Percentiles rank a stretch among this genome's conserved stretches.
phyloP scores from a whole-genome alignment of 2,329 filamentous ascomycete species.

The Fusarium sp. region DNA sequence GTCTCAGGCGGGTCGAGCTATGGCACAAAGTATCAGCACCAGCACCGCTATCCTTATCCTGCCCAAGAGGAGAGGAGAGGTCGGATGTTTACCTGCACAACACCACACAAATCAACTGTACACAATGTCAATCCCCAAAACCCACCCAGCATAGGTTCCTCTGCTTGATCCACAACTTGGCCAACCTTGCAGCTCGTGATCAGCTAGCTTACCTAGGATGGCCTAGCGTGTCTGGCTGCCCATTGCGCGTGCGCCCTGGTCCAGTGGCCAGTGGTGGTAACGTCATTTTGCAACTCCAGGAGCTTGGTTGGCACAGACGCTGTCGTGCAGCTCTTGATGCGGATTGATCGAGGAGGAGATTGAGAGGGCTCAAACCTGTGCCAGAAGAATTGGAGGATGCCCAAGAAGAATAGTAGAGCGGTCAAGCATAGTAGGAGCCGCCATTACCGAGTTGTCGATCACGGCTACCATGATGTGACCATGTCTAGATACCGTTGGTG shows the following conservation, averaged over 20 bases:
- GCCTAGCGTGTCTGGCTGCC: slow-evolving; percentile 35
- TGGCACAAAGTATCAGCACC: slow-evolving; percentile 12
- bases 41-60: slow-evolving; percentile 6
- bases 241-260: slow-evolving; percentile 35
- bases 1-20: neutral
- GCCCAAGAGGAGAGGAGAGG: slow-evolving; percentile 3
- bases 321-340: slow-evolving; percentile 21
- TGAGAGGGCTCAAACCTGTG: neutral
- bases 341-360: slow-evolving; percentile 21
- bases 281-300: slow-evolving; percentile 38
- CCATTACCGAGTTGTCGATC: slow-evolving; percentile 12
- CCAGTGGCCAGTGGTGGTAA: slow-evolving; percentile 30
- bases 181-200: slow-evolving; percentile 41
- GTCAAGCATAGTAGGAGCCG: neutral
- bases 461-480: neutral
- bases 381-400: neutral
- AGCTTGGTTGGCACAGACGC: slow-evolving; percentile 31
- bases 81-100: slow-evolving; percentile 13
- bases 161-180: slow-evolving; percentile 30
- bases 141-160: slow-evolving; percentile 19
- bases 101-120: slow-evolving; percentile 17
- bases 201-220: slow-evolving; percentile 24
- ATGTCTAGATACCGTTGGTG: slow-evolving; percentile 15
- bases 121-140: slow-evolving; percentile 4
- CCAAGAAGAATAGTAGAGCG: neutral